Base-by-base conservation (phyloP, 2,329 filamentous ascomycete species). In the Alternaria longipes region DNA sequence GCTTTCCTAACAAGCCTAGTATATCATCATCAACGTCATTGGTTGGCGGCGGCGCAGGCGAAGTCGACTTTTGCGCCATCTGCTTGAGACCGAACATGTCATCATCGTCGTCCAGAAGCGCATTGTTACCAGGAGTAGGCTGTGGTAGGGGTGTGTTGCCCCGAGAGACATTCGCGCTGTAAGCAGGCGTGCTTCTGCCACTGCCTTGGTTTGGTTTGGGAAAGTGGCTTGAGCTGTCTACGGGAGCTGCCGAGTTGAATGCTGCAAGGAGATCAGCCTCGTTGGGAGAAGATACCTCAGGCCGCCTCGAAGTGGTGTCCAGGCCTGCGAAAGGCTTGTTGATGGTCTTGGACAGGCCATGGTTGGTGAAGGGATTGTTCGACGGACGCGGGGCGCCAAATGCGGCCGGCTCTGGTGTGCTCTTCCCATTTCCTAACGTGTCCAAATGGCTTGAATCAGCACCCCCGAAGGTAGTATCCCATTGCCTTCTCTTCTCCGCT, bases 51-150 rank as follows among this genome's bases (percentile, higher is more conserved):
- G 71, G 71, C 26, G 71, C 63, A 20, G 66, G 54, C 14, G 72
- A 60, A 9, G 71, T 59, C 5, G 69, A 56, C 54, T 68, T 81
- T 79, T 73, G 80, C 65, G 87, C 86, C 71, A 93, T 76, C 65
- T 90, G 83, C 60, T 84, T 89, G 36, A 97, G 81, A 1, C 92
- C 94, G 76, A 98, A 97, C 2, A 93, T 92, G 74, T 97, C 93
- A 74, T 97, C 93, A 69, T 89, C 86, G 46, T 94, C 90, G 30
- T 86, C 83, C 12, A 78, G 81, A 63, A 89, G 80, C 0, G 64
- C 54, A 42, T 71, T 70, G 46, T 50, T 70, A 24, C 45, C 40
- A 2, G 60, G 53, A 3, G 71, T 59, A 16, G 63, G 34, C 22
- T 72, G 67, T 8, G 73, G 71, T 5, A 71, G 56, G 22, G 74